A percentile compares a stretch with the other conserved stretches of the same genome.
phyloP scores from a whole-genome alignment of 768 basidiomycete genomes.

The Termitomyces sp. region DNA sequence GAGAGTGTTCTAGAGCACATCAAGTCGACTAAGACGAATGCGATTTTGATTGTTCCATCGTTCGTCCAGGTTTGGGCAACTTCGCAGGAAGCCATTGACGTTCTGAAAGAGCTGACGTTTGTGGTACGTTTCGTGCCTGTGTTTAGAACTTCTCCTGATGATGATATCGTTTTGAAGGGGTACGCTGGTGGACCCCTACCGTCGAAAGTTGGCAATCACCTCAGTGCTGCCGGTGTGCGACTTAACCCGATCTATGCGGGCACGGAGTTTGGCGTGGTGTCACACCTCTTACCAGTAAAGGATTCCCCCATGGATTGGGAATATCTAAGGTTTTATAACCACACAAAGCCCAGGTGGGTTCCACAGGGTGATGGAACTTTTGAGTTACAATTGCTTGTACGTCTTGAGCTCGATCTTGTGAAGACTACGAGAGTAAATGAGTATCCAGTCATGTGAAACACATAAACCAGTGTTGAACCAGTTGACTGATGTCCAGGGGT shows the following conservation, averaged over 20 bases:
- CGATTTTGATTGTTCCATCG: slow-evolving; percentile 24
- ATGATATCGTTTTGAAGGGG: slow-evolving; percentile 12
- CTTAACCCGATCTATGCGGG: slow-evolving; percentile 22
- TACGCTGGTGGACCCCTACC: slow-evolving; percentile 28
- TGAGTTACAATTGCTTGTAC: too few species aligned
- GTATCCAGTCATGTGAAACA: too few species aligned
- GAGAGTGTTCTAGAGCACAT: slow-evolving; percentile 28
- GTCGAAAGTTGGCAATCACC: slow-evolving; percentile 25
- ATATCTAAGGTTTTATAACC: too few species aligned
- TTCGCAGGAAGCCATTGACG: slow-evolving; percentile 20
- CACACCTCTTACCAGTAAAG: slow-evolving; percentile 2
- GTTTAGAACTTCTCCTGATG: background rate
- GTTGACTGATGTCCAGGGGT: too few species aligned
- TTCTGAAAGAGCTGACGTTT: slow-evolving; percentile 21
- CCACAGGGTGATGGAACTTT: too few species aligned
- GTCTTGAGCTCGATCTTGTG: too few species aligned
- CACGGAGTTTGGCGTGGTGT: slow-evolving; percentile 28
- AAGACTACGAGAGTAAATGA: too few species aligned
- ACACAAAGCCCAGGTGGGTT: too few species aligned
- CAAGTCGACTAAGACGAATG: slow-evolving; percentile 16
- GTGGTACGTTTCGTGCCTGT: slow-evolving; percentile 22
- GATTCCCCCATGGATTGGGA: slow-evolving; percentile 27
- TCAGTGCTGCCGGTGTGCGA: slow-evolving; percentile 27
- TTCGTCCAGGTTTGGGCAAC: slow-evolving; percentile 26
- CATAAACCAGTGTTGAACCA: too few species aligned